These are phyloP conservation scores for Trichoderma harzianum DNA, from an alignment of 2,329 filamentous ascomycete species.

Conservation along the genomic window DNA sequence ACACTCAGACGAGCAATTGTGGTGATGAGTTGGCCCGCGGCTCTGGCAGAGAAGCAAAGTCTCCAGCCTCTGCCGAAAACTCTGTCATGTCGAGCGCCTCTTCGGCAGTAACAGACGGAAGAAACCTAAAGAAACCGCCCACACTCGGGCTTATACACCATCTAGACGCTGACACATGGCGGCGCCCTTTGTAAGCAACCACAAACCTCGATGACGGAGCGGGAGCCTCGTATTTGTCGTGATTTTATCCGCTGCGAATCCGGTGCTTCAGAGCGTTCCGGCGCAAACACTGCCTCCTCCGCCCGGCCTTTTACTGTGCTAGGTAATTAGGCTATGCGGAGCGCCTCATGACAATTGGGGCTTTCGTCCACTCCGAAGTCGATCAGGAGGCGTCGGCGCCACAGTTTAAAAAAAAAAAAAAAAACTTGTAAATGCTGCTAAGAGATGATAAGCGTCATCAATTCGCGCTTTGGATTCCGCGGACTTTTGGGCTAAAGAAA, in stretches of 20 bases:
- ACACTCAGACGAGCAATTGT: background rate
- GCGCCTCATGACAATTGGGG: constrained; percentile 2
- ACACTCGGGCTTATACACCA: background rate
- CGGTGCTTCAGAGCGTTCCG: constrained; percentile 3
- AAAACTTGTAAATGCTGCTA: background rate
- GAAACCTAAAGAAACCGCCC: background rate
- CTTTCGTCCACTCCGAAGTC: constrained; percentile 5
- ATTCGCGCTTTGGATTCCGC: background rate
- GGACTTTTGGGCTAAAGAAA: background rate
- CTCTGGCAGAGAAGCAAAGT: background rate
- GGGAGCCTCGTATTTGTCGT: constrained; percentile 5
- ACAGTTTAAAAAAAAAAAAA: constrained; percentile 2
- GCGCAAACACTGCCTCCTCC: constrained; percentile 5
- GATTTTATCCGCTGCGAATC: constrained; percentile 6
- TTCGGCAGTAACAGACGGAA: constrained; percentile 1
- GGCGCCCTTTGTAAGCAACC: constrained; percentile 10
- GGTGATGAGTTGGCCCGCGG: background rate
- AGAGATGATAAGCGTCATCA: background rate
- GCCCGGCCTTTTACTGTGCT: background rate
- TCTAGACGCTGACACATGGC: constrained; percentile 2
- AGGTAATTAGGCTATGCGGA: constrained; percentile 14
- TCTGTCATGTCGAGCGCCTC: background rate
- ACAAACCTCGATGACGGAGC: constrained; percentile 4
- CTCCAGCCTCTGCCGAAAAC: constrained; percentile 8
- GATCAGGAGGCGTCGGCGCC: constrained; percentile 8